phyloP scores from a whole-genome alignment of 352 stramenopile species.

The Thraustochytrium striatum region DNA sequence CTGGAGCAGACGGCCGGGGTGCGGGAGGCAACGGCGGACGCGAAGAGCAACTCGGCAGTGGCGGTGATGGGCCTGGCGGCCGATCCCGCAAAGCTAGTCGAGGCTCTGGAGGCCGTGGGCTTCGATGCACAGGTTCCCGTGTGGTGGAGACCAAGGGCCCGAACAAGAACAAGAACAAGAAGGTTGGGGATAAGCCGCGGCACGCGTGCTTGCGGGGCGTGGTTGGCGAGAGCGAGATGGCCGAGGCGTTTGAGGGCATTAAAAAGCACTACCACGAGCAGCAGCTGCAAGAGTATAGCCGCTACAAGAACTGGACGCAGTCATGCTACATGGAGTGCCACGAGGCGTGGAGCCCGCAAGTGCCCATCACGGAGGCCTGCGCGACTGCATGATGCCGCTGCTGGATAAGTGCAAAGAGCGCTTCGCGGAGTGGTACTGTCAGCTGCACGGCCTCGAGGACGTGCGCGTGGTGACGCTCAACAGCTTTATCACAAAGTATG shows the following conservation, averaged over 20 bases:
- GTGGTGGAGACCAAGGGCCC: no score
- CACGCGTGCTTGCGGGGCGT: slow-evolving; percentile 21
- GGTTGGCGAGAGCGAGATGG: not conserved
- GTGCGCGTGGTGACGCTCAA: slow-evolving; percentile 34
- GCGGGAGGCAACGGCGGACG: not conserved
- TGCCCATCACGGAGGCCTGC: slow-evolving; percentile 25
- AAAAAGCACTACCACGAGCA: slow-evolving; percentile 44
- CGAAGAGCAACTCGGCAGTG: not conserved
- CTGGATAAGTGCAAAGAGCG: not conserved
- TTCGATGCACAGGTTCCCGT: not conserved
- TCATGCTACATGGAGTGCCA: slow-evolving; percentile 49
- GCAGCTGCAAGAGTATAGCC: slow-evolving; percentile 45
- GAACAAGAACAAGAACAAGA: not conserved
- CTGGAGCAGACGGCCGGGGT: not conserved
- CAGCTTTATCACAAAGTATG: slow-evolving; percentile 50
- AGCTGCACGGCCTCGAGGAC: slow-evolving; percentile 33
- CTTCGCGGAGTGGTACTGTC: slow-evolving; percentile 41
- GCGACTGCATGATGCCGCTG: slow-evolving; percentile 1
- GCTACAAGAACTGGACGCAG: slow-evolving; percentile 50
- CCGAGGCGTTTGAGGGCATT: slow-evolving; percentile 12
- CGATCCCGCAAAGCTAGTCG: not conserved
- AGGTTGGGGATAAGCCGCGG: not conserved
- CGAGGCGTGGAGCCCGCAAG: slow-evolving; percentile 43
- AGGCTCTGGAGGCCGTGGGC: slow-evolving; percentile 11
- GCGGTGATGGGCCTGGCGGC: not conserved